These are phyloP conservation scores for Epicoccum nigrum DNA, from an alignment of 2,329 filamentous ascomycete species.

Conservation along the genomic window DNA sequence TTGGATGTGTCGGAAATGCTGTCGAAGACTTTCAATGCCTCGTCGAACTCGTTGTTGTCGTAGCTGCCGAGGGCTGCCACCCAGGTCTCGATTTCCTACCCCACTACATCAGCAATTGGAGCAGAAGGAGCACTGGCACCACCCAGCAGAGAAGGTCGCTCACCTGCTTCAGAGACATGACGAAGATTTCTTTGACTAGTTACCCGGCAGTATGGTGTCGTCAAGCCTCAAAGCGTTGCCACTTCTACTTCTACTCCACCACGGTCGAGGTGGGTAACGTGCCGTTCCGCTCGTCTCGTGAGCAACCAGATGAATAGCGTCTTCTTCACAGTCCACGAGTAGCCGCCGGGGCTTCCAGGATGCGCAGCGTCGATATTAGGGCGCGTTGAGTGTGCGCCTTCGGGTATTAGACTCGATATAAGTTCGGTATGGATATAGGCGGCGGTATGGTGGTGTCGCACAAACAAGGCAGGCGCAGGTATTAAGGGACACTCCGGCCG, in stretches of 20 bases:
- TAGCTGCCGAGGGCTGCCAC: constrained; percentile 88
- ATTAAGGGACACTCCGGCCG: constrained; percentile 31
- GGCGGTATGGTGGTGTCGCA: constrained; percentile 16
- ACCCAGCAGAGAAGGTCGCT: constrained; percentile 21
- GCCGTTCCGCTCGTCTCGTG: constrained; percentile 29
- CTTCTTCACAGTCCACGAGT: constrained; percentile 19
- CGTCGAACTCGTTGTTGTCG: constrained; percentile 97
- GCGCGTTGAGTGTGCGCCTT: constrained; percentile 17
- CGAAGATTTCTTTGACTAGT: constrained; percentile 39
- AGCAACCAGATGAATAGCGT: constrained; percentile 23
- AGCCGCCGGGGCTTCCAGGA: constrained; percentile 41
- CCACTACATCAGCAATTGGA: constrained; percentile 34
- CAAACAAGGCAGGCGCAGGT: constrained; percentile 22
- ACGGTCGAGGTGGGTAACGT: constrained; percentile 27
- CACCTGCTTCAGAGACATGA: constrained; percentile 59
- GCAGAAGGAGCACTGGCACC: constrained; percentile 16
- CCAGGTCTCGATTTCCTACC: constrained; percentile 98
- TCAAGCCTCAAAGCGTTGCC: constrained; percentile 39
- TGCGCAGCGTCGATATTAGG: constrained; percentile 26
- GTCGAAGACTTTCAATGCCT: constrained; percentile 81
- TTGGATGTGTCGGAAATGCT: constrained; percentile 93
- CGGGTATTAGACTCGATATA: constrained; percentile 23
- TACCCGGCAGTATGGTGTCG: constrained; percentile 51
- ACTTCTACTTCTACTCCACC: constrained; percentile 36
- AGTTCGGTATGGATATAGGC: constrained; percentile 11